Evolutionary conservation across 163 green algal species (phyloP).

Genomic region (Chlorella variabilis): DNA sequence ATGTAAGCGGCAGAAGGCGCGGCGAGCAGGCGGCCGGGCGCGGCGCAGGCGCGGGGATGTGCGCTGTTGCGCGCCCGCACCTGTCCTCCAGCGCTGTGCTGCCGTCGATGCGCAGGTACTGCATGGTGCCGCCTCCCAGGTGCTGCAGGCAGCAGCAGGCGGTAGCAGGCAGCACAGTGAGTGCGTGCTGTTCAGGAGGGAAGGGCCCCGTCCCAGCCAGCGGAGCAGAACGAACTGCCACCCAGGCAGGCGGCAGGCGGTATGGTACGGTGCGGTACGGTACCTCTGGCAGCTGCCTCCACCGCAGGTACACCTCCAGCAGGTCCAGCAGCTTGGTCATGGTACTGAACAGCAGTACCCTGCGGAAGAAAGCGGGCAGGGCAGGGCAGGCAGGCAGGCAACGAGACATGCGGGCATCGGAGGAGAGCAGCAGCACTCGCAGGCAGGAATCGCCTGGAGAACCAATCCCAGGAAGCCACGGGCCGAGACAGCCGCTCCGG

Average conservation of each 20-base stretch:
- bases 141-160: not conserved
- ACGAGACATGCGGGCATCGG: too few relatives aligned
- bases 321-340: slow-evolving; percentile 91
- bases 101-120: slow-evolving; percentile 93
- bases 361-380: not conserved
- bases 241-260: too few relatives aligned
- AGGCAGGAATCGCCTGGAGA: not conserved
- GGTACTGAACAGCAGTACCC: slow-evolving; percentile 89
- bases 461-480: too few relatives aligned
- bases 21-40: too few relatives aligned
- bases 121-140: slow-evolving; percentile 53
- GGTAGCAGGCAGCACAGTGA: too few relatives aligned
- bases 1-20: too few relatives aligned
- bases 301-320: slow-evolving; percentile 90
- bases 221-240: too few relatives aligned
- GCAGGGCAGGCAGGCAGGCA: not conserved
- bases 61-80: too few relatives aligned
- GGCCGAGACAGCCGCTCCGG: too few relatives aligned
- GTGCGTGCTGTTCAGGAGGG: too few relatives aligned
- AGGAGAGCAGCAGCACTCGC: not conserved
- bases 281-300: slow-evolving; percentile 60
- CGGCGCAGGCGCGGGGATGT: not conserved
- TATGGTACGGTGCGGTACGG: not conserved
- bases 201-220: too few relatives aligned
- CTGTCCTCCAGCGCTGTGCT: slow-evolving; percentile 87